Evolutionary conservation across 345 rosid species (phyloP), one percentile per base, ranked within the genome.

Genomic region (Geranium brycei): DNA sequence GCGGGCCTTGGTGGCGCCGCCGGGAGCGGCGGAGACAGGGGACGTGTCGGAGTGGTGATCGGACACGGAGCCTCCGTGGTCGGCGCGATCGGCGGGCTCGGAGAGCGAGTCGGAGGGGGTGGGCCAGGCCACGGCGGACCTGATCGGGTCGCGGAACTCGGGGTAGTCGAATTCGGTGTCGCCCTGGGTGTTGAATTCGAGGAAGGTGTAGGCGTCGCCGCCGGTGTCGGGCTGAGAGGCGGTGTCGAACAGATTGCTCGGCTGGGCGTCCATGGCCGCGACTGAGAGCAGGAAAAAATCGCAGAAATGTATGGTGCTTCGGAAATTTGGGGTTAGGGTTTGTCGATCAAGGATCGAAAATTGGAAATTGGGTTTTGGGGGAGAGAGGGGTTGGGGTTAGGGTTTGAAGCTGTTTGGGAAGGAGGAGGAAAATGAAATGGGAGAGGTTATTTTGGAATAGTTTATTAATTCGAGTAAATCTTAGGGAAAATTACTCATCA

Each of bases 161-260:
- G 88, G 84, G 78, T 85, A 95, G 79, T 95, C 97, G 69, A 95
- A 95, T 66, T 95, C 97, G 62, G 97, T 81, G 74, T 93, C 99
- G 16, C 97, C 97, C 76, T 93, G 96, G 58, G 96, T 87, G 80
- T 88, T 88, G 83, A 93, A 91, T 79, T 93, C 99, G 71, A 88
- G 83, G 71, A 93, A 93, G 40, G 89, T 85, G 73, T 93, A 93
- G 7, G 96, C 99, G 75, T 91, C 97, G 61, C 81, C 68, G 17
- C 73, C 89, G 11, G 93, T 67, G 75, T 88, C 99, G 18, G 99
- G 99, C 77, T 95, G 99, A 71, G 99, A 95, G 53, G 95, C 91
- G 62, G 97, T 88, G 10, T 95, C 99, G 68, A 76, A 91, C 60
- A 87, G 88, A 71, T 76, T 83, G 72, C 62, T 86, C 62, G 80